Evolutionary conservation across 1,284 basidiomycete species (phyloP).

Genomic region (Ustilago shanxiensis): DNA sequence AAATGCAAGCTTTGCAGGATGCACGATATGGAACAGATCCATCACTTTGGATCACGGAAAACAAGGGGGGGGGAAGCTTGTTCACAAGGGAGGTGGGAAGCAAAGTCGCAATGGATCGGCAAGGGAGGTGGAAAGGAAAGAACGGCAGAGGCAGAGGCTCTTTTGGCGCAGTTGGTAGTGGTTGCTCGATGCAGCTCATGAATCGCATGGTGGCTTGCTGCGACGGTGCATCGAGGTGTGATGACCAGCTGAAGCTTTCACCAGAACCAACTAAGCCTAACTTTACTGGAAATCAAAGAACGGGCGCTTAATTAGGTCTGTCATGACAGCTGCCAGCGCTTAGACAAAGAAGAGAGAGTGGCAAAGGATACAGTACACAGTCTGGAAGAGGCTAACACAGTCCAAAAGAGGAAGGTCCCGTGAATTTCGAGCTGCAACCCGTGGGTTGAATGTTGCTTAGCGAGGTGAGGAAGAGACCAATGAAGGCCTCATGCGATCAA

Average conservation of each 20-base stretch:
- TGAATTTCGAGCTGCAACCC: not conserved
- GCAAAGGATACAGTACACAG: too few relatives aligned
- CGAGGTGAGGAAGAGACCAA: not conserved
- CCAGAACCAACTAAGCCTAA: too few relatives aligned
- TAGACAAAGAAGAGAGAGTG: not conserved
- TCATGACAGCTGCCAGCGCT: conserved; percentile 3
- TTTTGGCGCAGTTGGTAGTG: too few relatives aligned
- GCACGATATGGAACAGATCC: conserved; percentile 11
- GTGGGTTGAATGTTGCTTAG: conserved; percentile 5
- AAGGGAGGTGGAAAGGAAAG: not conserved
- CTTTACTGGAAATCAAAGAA: not conserved
- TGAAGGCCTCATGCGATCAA: not conserved
- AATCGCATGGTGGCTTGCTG: too few relatives aligned
- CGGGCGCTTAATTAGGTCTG: too few relatives aligned
- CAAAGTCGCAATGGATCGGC: conserved; percentile 16
- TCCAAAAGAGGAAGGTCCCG: conserved; percentile 18
- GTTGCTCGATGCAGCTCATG: too few relatives aligned
- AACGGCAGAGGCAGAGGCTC: too few relatives aligned
- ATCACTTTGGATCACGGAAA: conserved; percentile 15
- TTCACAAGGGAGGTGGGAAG: conserved; percentile 26
- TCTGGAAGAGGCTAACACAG: too few relatives aligned
- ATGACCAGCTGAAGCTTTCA: too few relatives aligned
- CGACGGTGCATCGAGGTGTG: too few relatives aligned
- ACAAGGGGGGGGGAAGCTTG: not conserved
- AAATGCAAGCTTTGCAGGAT: conserved; percentile 4